phyloP scores from a whole-genome alignment of 306 rosid genomes.

The Hippophae tibetana region DNA sequence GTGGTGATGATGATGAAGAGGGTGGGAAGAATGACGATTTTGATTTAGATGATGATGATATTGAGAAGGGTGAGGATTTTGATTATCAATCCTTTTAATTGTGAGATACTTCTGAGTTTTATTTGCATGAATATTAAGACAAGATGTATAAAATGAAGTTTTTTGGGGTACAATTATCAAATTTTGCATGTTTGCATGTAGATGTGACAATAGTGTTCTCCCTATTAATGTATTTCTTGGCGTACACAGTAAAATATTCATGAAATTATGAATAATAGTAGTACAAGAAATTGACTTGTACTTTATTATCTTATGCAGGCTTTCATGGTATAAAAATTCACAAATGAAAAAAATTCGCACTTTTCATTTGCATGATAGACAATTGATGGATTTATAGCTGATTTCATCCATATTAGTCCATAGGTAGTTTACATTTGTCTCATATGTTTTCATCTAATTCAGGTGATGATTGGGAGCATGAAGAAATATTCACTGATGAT shows the following conservation, averaged over 20 bases:
- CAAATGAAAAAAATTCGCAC: not conserved
- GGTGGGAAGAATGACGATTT: constrained; percentile 64
- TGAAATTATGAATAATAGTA: no score
- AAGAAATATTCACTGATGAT: constrained; percentile 92
- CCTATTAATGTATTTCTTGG: no score
- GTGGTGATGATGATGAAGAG: constrained; percentile 73
- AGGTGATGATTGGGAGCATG: constrained; percentile 99
- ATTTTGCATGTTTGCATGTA: no score
- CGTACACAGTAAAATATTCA: no score
- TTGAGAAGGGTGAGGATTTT: constrained; percentile 64
- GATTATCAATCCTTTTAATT: not conserved
- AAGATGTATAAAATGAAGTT: no score
- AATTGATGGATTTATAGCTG: not conserved
- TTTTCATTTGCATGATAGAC: constrained; percentile 7
- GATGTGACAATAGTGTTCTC: no score
- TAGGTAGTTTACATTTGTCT: constrained; percentile 1
- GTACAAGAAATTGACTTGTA: not conserved
- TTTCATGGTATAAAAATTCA: no score
- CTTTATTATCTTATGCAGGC: no score
- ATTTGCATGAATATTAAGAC: no score
- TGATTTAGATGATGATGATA: constrained; percentile 76
- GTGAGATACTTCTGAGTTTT: no score
- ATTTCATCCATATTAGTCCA: not conserved
- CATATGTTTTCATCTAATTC: constrained; percentile 12
- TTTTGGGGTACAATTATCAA: no score